phyloP scores from a whole-genome alignment of 495 filamentous ascomycete species.

The Bombardia bombarda region DNA sequence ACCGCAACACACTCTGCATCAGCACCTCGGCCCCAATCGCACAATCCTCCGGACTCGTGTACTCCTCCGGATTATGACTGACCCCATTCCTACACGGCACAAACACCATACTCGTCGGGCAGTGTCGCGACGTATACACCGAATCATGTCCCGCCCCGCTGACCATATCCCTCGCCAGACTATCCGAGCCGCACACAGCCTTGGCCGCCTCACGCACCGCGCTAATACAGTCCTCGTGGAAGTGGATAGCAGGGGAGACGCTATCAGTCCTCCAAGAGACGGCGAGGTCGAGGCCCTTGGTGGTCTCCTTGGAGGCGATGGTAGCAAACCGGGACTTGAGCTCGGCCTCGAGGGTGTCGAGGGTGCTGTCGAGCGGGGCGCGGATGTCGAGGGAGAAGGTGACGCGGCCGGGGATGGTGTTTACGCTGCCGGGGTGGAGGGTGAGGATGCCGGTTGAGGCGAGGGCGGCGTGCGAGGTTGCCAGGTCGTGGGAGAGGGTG shows the following conservation, averaged over 20 bases:
- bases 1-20: constrained; percentile 29
- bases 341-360: constrained; percentile 44
- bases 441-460: constrained; percentile 68
- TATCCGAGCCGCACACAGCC: constrained; percentile 33
- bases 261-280: constrained; percentile 41
- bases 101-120: constrained; percentile 45
- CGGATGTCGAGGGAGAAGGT: constrained; percentile 68
- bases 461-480: constrained; percentile 46
- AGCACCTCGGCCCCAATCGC: constrained; percentile 29
- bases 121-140: constrained; percentile 27
- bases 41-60: constrained; percentile 36
- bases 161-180: constrained; percentile 40
- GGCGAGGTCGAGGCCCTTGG: constrained; percentile 21
- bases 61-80: constrained; percentile 42
- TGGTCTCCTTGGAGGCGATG: constrained; percentile 18
- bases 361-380: constrained; percentile 47
- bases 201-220: constrained; percentile 56
- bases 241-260: constrained; percentile 56
- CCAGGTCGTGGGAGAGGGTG: constrained; percentile 54
- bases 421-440: constrained; percentile 58
- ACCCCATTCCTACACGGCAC: constrained; percentile 41
- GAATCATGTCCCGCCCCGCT: constrained; percentile 56
- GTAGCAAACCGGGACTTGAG: constrained; percentile 21
- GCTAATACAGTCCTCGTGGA: constrained; percentile 62
- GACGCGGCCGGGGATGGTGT: constrained; percentile 66